Conservation (phyloP, 2,329 filamentous ascomycete species). For the Seiridium unicorne region DNA sequence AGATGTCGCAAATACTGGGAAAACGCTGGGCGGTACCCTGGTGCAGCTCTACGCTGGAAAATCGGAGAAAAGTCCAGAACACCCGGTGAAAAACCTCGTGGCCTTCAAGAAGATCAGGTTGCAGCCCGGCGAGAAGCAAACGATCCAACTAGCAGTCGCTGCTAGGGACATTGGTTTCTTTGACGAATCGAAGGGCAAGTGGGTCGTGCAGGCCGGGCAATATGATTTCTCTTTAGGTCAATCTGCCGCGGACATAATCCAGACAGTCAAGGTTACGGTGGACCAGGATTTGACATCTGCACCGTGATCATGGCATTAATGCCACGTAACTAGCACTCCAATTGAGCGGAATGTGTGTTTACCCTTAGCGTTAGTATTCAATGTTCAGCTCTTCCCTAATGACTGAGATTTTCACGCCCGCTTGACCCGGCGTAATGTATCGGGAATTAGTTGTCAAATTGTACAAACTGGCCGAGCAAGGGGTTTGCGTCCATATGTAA, state of each 20-base stretch:
- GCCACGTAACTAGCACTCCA: too few relatives aligned
- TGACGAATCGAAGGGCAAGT: slow-evolving; percentile 18
- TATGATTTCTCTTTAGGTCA: slow-evolving; percentile 24
- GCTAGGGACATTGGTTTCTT: slow-evolving; percentile 27
- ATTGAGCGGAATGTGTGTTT: too few relatives aligned
- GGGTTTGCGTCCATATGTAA: too few relatives aligned
- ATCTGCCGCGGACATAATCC: slow-evolving; percentile 20
- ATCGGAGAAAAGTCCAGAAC: slow-evolving; percentile 9
- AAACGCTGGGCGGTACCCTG: slow-evolving; percentile 46
- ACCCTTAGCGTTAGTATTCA: too few relatives aligned
- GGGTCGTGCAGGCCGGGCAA: slow-evolving; percentile 24
- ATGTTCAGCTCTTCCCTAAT: too few relatives aligned
- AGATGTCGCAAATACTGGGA: slow-evolving; percentile 59
- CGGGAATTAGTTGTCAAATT: too few relatives aligned
- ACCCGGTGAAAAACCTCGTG: slow-evolving; percentile 27
- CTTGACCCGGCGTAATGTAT: too few relatives aligned
- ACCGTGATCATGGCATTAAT: neutral
- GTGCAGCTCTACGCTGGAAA: slow-evolving; percentile 52
- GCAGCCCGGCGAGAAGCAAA: slow-evolving; percentile 15
- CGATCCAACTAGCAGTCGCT: slow-evolving; percentile 12
- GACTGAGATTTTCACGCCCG: too few relatives aligned
- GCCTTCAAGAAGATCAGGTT: slow-evolving; percentile 28
- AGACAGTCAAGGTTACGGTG: slow-evolving; percentile 9
- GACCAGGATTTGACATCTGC: slow-evolving; percentile 10
- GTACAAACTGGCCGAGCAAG: too few relatives aligned